A percentile compares a stretch with the other conserved stretches of the same genome.
phyloP scores from a whole-genome alignment of 2,329 filamentous ascomycete genomes.

The Aspergillus intermedius region DNA sequence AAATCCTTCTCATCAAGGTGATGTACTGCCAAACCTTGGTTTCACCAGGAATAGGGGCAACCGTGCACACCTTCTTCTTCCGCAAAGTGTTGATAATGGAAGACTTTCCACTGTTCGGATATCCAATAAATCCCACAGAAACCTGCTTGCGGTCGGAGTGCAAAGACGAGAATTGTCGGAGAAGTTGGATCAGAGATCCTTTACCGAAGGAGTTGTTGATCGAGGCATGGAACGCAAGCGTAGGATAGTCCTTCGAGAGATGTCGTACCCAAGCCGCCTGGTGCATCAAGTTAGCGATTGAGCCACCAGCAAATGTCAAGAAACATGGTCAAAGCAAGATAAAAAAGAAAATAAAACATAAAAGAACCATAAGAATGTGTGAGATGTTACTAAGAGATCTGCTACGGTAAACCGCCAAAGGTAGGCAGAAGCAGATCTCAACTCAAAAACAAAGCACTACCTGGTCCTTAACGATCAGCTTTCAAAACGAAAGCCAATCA shows the following conservation, averaged over 20 bases:
- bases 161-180: slow-evolving; percentile 85
- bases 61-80: slow-evolving; percentile 88
- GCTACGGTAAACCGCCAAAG: slow-evolving; percentile 55
- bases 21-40: slow-evolving; percentile 99
- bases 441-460: slow-evolving; percentile 90
- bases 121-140: slow-evolving; percentile 79
- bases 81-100: slow-evolving; percentile 94
- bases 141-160: slow-evolving; percentile 92
- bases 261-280: slow-evolving; percentile 89
- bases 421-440: slow-evolving; percentile 71
- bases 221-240: slow-evolving; percentile 86
- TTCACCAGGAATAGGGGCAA: slow-evolving; percentile 91
- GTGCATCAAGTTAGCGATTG: slow-evolving; percentile 24
- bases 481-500: slow-evolving; percentile 85
- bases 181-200: slow-evolving; percentile 82
- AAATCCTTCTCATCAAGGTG: slow-evolving; percentile 88
- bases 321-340: slow-evolving; percentile 7
- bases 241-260: slow-evolving; percentile 86
- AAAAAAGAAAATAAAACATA: slow-evolving; percentile 32
- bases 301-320: slow-evolving; percentile 23
- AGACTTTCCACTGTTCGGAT: slow-evolving; percentile 92
- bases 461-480: slow-evolving; percentile 65
- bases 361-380: slow-evolving; percentile 55
- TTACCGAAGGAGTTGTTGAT: slow-evolving; percentile 97
- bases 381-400: slow-evolving; percentile 98